Conservation (phyloP, 371 early-diverging fungal species). For the Lichtheimia hyalospora region DNA sequence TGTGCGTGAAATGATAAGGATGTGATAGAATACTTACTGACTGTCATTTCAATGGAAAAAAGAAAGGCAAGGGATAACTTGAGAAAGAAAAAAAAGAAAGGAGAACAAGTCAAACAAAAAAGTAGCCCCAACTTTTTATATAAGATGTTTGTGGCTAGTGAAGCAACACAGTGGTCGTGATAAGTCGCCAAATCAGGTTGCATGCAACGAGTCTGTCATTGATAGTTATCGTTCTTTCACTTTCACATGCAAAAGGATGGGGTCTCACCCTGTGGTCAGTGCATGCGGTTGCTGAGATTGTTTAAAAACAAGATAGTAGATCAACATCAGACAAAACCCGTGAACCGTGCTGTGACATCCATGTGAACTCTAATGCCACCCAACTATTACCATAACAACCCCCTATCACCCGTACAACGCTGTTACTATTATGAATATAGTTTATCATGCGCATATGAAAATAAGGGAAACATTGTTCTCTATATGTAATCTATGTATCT, state of each 20-base stretch:
- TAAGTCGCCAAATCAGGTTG: not conserved
- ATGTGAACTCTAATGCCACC: not conserved
- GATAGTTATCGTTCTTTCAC: not conserved
- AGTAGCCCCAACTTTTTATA: not conserved
- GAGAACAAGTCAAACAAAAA: not conserved
- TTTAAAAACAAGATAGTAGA: not conserved
- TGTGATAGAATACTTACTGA: too few relatives aligned
- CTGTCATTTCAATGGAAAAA: not conserved
- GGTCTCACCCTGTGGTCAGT: slow-evolving; percentile 5
- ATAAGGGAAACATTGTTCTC: not conserved
- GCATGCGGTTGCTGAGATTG: not conserved
- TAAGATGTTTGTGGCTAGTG: not conserved
- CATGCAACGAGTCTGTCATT: not conserved
- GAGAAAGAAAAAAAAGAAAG: not conserved
- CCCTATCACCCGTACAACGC: not conserved
- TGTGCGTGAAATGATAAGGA: too few relatives aligned
- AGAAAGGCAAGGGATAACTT: not conserved
- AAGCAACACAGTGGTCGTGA: not conserved
- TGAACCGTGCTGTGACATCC: not conserved
- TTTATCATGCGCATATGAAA: not conserved
- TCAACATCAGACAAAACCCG: not conserved
- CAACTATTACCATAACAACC: too few relatives aligned
- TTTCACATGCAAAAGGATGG: slow-evolving; percentile 4
- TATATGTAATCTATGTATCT: not conserved
- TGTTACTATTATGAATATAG: not conserved